phyloP scores from a whole-genome alignment of 2,329 filamentous ascomycete species.

The Cladosporium halotolerans region DNA sequence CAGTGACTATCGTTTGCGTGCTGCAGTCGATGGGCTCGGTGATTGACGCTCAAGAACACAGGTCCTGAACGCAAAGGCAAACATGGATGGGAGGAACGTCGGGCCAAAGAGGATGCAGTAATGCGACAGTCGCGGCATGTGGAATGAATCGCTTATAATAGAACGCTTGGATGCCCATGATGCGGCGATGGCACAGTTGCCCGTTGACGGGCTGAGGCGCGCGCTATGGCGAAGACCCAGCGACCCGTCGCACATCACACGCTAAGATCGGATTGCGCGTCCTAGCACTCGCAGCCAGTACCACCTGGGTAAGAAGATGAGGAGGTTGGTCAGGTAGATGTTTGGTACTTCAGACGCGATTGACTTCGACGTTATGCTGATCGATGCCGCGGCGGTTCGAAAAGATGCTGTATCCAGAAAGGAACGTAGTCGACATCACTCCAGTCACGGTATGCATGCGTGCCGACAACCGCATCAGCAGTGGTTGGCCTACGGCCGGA shows the following conservation, averaged over 20 bases:
- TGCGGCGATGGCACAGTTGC: neutral
- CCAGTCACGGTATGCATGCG: too few species aligned
- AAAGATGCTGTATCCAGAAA: too few species aligned
- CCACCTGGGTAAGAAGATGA: neutral
- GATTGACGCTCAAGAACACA: neutral
- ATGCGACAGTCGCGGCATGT: neutral
- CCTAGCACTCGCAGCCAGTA: neutral
- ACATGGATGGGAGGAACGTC: neutral
- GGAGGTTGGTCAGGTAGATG: too few species aligned
- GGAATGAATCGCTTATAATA: constrained; percentile 1
- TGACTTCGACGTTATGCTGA: too few species aligned
- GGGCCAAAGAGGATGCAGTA: too few species aligned
- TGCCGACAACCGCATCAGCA: too few species aligned
- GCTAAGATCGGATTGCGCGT: constrained; percentile 5
- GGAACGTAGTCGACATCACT: too few species aligned
- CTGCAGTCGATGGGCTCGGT: neutral
- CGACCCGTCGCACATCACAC: constrained; percentile 1
- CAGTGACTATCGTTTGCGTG: neutral
- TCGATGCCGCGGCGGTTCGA: too few species aligned
- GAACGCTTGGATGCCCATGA: neutral
- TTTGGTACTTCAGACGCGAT: too few species aligned
- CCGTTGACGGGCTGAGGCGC: constrained; percentile 5
- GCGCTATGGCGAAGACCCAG: constrained; percentile 4
- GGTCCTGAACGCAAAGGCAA: constrained; percentile 2
- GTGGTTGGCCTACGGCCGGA: too few species aligned